Evolutionary conservation across 176 grass and related monocot genomes (phyloP), one percentile per base, ranked within the genome.

Genomic region (Thinopyrum elongatum): DNA sequence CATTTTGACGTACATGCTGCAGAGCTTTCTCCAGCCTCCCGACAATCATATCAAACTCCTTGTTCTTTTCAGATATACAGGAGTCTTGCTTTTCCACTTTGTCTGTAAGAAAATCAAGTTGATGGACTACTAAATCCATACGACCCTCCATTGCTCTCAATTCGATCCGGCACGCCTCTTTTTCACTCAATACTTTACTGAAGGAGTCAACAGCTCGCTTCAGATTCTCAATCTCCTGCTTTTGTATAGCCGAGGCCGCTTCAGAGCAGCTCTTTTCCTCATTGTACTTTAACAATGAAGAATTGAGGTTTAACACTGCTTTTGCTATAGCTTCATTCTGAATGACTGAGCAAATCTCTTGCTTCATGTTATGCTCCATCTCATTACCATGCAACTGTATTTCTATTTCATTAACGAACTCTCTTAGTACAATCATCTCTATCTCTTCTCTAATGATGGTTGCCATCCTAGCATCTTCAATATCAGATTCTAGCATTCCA

Each of bases 1-100:
- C 72, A 38, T 91, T 87, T 28, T 25, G 38, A 65, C 75, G 81
- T 82, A 91, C 84, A 89, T 91, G 84, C 3, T 87, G 84, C 71
- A 85, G 28, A 68, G 84, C 74, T 80, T 91, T 71, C 68, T 84
- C 84, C 82, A 94, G 66, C 74, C 29, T 87, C n/a, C 49, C 39
- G 6, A 87, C 70, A 58, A 85, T 74, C 27, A 31, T 71, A 85
- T 82, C 72, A 73, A 41, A 91, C 47, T 91, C 89, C 77, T 29
- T 87, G 42, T 60, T 82, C 60, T 49, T 82, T 64, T 87, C 89
- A 64, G 84, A 74, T 78, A 87, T 87, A 75, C 69, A 75, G 5
- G 58, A 77, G 78, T 84, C 89, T 58, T 91, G 89, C 28, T 79
- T 87, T 49, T 28, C 62, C n/a, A 91, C 55, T 85, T 89, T 90